Conservation (phyloP, 768 basidiomycete genomes). For the Rhodotorula diobovata region DNA sequence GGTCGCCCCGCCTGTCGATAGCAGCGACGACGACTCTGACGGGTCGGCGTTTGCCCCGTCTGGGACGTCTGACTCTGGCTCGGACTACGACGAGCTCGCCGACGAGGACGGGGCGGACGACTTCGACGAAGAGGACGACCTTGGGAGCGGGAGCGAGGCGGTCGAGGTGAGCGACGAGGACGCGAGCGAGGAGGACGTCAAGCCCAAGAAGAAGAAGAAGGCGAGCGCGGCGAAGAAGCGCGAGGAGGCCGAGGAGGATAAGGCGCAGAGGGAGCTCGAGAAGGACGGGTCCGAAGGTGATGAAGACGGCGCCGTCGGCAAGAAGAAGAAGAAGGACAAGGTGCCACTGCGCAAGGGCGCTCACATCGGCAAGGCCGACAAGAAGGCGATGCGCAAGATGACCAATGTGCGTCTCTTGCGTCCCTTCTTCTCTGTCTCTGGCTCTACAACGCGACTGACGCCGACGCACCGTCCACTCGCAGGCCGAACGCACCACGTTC, state of each 20-base stretch:
- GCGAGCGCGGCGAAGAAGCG: slow-evolving; percentile 9
- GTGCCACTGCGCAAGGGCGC: slow-evolving; percentile 49
- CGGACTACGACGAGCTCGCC: slow-evolving; percentile 17
- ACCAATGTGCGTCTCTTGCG: slow-evolving; percentile 65
- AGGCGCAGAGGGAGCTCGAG: neutral
- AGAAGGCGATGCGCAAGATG: slow-evolving; percentile 54
- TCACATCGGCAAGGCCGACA: slow-evolving; percentile 42
- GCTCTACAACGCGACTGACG: neutral
- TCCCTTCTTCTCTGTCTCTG: too few relatives aligned
- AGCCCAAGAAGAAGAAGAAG: slow-evolving; percentile 23
- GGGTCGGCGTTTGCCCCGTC: slow-evolving; percentile 14
- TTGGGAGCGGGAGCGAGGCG: slow-evolving; percentile 6
- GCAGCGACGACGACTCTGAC: slow-evolving; percentile 17
- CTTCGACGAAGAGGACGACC: slow-evolving; percentile 1
- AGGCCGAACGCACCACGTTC: slow-evolving; percentile 21
- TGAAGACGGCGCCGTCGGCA: neutral
- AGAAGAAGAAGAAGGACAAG: slow-evolving; percentile 43
- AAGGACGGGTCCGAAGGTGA: neutral
- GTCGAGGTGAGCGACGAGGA: neutral
- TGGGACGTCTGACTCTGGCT: slow-evolving; percentile 3
- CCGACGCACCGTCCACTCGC: neutral
- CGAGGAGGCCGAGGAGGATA: slow-evolving; percentile 1
- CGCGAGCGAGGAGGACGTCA: slow-evolving; percentile 27
- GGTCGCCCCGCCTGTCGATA: neutral
- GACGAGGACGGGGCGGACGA: too few relatives aligned